phyloP scores from a whole-genome alignment of 1,284 basidiomycete species.

The Malassezia globosa region DNA sequence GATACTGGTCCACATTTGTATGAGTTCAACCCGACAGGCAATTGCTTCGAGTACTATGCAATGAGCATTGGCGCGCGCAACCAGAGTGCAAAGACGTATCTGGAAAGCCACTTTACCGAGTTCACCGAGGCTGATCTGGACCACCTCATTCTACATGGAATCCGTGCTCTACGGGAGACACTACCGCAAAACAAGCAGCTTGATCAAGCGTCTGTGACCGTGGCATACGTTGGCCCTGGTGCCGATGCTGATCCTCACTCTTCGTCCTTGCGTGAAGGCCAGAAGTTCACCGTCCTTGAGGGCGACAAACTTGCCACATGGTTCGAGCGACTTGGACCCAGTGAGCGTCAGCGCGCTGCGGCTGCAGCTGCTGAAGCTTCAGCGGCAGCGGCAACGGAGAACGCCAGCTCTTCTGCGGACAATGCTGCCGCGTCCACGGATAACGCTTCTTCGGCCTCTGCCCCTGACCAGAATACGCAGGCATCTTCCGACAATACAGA shows the following conservation, averaged over 20 bases:
- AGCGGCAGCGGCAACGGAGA: not conserved
- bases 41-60: conserved; percentile 94
- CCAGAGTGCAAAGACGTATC: conserved; percentile 95
- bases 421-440: too few species aligned
- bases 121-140: conserved; percentile 51
- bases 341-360: conserved; percentile 13
- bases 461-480: too few species aligned
- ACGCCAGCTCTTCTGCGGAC: too few species aligned
- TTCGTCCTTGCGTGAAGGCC: conserved; percentile 25
- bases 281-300: conserved; percentile 41
- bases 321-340: conserved; percentile 20
- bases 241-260: conserved; percentile 37
- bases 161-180: conserved; percentile 42
- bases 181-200: conserved; percentile 46
- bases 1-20: conserved; percentile 90
- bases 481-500: too few species aligned
- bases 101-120: conserved; percentile 82
- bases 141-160: conserved; percentile 32
- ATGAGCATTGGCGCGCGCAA: conserved; percentile 96
- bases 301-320: conserved; percentile 35
- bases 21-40: conserved; percentile 94
- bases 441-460: too few species aligned
- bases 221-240: conserved; percentile 42
- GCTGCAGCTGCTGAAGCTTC: conserved; percentile 1
- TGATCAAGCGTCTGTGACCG: conserved; percentile 35